Evolutionary conservation across 768 basidiomycete species (phyloP).

Genomic region (Tremella fuciformis): DNA sequence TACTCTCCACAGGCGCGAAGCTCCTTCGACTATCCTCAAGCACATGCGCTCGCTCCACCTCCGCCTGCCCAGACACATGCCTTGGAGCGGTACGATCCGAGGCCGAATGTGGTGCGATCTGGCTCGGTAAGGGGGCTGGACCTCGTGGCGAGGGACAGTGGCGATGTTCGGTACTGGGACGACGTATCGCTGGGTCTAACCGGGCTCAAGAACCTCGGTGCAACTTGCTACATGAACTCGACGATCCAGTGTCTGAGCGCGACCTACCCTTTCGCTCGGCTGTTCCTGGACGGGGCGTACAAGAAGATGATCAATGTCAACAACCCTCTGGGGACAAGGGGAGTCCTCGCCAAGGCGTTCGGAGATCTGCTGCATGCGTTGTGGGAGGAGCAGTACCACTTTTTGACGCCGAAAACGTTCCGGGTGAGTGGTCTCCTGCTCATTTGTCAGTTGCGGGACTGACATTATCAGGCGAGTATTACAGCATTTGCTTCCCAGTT

Average conservation of each 20-base stretch:
- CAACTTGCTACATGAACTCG: constrained; percentile 99
- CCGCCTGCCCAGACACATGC: constrained; percentile 69
- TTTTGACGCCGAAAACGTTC: constrained; percentile 76
- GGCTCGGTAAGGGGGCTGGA: constrained; percentile 45
- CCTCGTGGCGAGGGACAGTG: constrained; percentile 63
- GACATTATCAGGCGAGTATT: constrained; percentile 58
- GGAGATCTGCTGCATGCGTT: constrained; percentile 77
- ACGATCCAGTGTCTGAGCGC: constrained; percentile 95
- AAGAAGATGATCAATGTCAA: constrained; percentile 64
- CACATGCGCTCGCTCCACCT: constrained; percentile 65
- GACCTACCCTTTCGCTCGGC: constrained; percentile 85
- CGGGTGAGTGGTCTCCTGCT: constrained; percentile 59
- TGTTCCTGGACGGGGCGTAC: constrained; percentile 64
- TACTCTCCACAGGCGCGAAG: constrained; percentile 57
- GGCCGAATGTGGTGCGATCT: constrained; percentile 53
- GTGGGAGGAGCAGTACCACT: constrained; percentile 81
- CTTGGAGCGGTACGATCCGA: constrained; percentile 71
- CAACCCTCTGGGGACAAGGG: constrained; percentile 85
- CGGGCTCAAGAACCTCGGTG: constrained; percentile 90
- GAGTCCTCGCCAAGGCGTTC: constrained; percentile 74
- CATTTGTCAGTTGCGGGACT: constrained; percentile 18
- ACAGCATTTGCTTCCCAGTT: constrained; percentile 69
- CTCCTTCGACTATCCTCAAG: constrained; percentile 71
- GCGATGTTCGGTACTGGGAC: constrained; percentile 78
- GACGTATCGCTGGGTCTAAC: constrained; percentile 74